Evolutionary conservation across 2,329 filamentous ascomycete genomes (phyloP).

Genomic region (Daldinia sp.): DNA sequence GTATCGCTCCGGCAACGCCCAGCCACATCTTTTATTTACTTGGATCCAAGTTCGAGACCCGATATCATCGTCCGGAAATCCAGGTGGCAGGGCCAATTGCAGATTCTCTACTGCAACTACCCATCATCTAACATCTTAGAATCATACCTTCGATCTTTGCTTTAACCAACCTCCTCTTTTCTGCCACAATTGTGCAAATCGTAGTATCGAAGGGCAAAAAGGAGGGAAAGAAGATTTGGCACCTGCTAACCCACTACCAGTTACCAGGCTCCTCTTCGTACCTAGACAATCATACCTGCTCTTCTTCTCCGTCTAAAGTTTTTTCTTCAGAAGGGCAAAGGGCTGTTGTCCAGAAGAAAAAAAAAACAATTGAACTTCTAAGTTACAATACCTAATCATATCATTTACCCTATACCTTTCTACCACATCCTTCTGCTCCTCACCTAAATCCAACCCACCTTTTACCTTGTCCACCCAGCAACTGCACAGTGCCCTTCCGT

Average conservation of each 20-base stretch:
- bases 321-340: constrained; percentile 34
- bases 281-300: constrained; percentile 40
- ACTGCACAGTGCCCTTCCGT: constrained; percentile 23
- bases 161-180: constrained; percentile 40
- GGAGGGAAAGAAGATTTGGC: constrained; percentile 35
- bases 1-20: constrained; percentile 44
- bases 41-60: constrained; percentile 14
- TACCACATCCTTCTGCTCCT: background rate
- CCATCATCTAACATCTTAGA: constrained; percentile 22
- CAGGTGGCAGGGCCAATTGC: constrained; percentile 41
- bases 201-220: constrained; percentile 38
- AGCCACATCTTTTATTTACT: constrained; percentile 48
- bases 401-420: constrained; percentile 24
- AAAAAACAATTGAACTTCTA: constrained; percentile 43
- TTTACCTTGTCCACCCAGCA: constrained; percentile 2
- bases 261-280: constrained; percentile 29
- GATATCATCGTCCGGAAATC: constrained; percentile 37
- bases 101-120: constrained; percentile 29
- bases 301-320: constrained; percentile 35
- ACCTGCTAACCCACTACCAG: constrained; percentile 41
- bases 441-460: constrained; percentile 18
- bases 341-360: constrained; percentile 33
- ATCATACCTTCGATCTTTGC: constrained; percentile 24
- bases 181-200: constrained; percentile 25
- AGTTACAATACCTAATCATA: constrained; percentile 43